Evolutionary conservation across 495 filamentous ascomycete species (phyloP).

Genomic region (Penicillium verhagenii): DNA sequence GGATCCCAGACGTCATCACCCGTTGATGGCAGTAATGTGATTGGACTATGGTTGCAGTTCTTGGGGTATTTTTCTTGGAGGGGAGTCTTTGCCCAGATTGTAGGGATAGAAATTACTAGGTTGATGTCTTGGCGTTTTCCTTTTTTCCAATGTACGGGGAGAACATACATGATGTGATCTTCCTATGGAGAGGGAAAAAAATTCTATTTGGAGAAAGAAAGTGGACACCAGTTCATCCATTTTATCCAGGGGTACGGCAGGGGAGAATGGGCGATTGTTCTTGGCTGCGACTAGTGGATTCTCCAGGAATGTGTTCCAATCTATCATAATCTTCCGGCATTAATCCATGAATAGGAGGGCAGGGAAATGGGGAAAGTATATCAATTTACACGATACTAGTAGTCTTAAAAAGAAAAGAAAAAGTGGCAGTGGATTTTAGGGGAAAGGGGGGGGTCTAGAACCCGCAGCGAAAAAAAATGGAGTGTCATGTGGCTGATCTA

Average conservation of each 20-base stretch:
- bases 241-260: constrained; percentile 2
- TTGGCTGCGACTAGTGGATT: constrained; percentile 16
- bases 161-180: neutral
- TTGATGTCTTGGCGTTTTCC: neutral
- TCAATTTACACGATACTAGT: neutral
- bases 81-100: neutral
- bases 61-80: neutral
- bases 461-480: constrained; percentile 30
- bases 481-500: constrained; percentile 46
- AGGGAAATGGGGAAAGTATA: neutral
- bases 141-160: too few species aligned
- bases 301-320: constrained; percentile 3
- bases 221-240: constrained; percentile 3
- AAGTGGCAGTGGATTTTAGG: neutral
- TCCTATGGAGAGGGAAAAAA: neutral
- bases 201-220: neutral
- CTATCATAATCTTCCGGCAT: constrained; percentile 17
- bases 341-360: constrained; percentile 21
- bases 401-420: neutral
- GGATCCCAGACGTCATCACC: constrained; percentile 31
- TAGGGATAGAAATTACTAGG: neutral
- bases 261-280: constrained; percentile 12
- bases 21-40: constrained; percentile 4
- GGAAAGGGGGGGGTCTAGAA: constrained; percentile 31
- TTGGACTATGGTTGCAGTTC: neutral